Conservation (phyloP, 352 stramenopile genomes). For the Pythium oligandrum region DNA sequence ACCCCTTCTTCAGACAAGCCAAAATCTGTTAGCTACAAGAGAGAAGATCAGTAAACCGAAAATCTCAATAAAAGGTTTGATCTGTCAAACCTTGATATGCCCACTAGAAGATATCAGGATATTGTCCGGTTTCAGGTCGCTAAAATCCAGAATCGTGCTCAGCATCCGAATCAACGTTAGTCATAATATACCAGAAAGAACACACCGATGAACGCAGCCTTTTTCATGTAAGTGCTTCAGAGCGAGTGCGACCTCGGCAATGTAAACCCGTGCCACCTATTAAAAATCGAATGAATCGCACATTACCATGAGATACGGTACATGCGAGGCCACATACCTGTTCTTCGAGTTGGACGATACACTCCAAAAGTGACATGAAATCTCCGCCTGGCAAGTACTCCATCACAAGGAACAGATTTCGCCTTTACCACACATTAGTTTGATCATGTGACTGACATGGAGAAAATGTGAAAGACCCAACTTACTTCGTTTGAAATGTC, state of each 20-base stretch:
- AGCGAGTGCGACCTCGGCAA: conserved; percentile 82
- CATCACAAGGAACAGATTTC: conserved; percentile 89
- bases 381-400: conserved; percentile 88
- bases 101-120: conserved; percentile 85
- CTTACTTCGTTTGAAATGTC: conserved; percentile 87
- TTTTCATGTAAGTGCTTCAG: conserved; percentile 85
- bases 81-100: conserved; percentile 71
- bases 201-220: conserved; percentile 76
- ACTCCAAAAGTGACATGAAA: conserved; percentile 88
- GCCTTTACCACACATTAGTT: conserved; percentile 18
- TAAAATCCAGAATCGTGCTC: conserved; percentile 8
- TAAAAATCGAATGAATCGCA: background rate
- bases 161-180: background rate
- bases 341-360: conserved; percentile 84
- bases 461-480: conserved; percentile 3
- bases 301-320: conserved; percentile 3
- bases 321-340: conserved; percentile 29
- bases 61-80: background rate
- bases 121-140: conserved; percentile 89
- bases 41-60: background rate
- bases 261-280: conserved; percentile 83
- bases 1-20: conserved; percentile 81
- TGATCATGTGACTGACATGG: too few species aligned
- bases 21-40: conserved; percentile 76
- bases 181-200: background rate